Evolutionary conservation across 768 basidiomycete genomes (phyloP), one percentile per base, ranked within the genome.

Genomic region (Epithele typhae): DNA sequence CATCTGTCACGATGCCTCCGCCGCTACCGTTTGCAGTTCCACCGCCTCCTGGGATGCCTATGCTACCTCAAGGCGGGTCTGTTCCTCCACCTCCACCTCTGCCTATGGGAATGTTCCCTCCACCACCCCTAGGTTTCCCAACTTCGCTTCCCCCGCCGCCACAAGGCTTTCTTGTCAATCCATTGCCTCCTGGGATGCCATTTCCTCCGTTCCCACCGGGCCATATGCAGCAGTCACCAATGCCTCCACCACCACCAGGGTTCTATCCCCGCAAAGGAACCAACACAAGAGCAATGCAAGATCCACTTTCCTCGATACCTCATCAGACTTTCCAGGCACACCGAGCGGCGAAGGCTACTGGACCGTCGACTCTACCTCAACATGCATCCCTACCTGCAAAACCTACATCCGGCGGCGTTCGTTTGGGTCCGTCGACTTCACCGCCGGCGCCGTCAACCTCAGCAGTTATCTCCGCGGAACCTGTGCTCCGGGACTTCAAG

Each of bases 401-500:
- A 44, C 71, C 58, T 7, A 41, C 40, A 1, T 55, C 58, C 8
- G 58, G 56, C 2, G 46, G 49, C 15, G 48, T 56, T 5, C 39
- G 45, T 1, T 9, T 52, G 14, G 35, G 69, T 19, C 60, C 57
- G 21, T 53, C 65, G 12, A 60, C 59, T 11, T 53, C 64, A 14
- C 40, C 54, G 2, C 49, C 66, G 8, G 65, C 72, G 9, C 68
- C 65, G 36, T 50, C 73, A 14, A 72, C 71, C 1, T 68, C 77
- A 6, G 91, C 89, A 1, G 87, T 79, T 2, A 82, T 97, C 42
- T 84, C 79, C 18, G 92, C 93, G 2, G 91, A 73, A 37, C 92
- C 96, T 4, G 76, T 92, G 61, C 66, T 99, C 41, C 87, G 95
- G 12, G 92, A 99, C 66, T 73, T 98, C 51, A 92, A 93, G 70